phyloP scores from a whole-genome alignment of 176 grass and related monocot species.

The Urochloa ruziziensis region DNA sequence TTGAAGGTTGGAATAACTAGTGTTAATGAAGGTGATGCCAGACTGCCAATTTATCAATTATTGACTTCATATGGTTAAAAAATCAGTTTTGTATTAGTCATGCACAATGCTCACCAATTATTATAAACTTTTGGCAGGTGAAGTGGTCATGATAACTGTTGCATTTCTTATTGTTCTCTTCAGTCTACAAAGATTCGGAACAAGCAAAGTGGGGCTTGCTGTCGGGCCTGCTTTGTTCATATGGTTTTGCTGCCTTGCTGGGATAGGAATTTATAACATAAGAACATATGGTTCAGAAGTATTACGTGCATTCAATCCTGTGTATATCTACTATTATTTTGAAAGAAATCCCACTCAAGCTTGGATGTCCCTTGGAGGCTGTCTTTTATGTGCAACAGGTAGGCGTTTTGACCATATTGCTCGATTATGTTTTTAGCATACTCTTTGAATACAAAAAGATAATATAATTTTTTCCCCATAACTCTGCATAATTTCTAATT shows the following conservation, averaged over 20 bases:
- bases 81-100: not conserved
- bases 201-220: slow-evolving; percentile 88
- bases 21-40: slow-evolving; percentile 74
- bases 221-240: slow-evolving; percentile 83
- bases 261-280: slow-evolving; percentile 90
- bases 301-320: slow-evolving; percentile 80
- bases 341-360: slow-evolving; percentile 77
- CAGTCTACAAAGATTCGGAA: slow-evolving; percentile 88
- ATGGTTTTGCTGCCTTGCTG: slow-evolving; percentile 95
- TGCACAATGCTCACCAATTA: slow-evolving; percentile 3
- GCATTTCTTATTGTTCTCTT: slow-evolving; percentile 86
- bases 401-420: slow-evolving; percentile 19
- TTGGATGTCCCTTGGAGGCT: slow-evolving; percentile 94
- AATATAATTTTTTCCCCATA: not conserved
- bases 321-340: slow-evolving; percentile 87
- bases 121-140: slow-evolving; percentile 55
- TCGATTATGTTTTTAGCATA: slow-evolving; percentile 15
- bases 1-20: slow-evolving; percentile 91
- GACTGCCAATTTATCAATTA: slow-evolving; percentile 11
- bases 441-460: not conserved
- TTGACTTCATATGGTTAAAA: slow-evolving; percentile 3
- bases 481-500: not conserved
- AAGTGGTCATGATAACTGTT: slow-evolving; percentile 94
- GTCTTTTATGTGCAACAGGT: slow-evolving; percentile 93
- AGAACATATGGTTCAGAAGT: slow-evolving; percentile 73